phyloP scores from a whole-genome alignment of 805 yeast species.

The Candida verbasci region DNA sequence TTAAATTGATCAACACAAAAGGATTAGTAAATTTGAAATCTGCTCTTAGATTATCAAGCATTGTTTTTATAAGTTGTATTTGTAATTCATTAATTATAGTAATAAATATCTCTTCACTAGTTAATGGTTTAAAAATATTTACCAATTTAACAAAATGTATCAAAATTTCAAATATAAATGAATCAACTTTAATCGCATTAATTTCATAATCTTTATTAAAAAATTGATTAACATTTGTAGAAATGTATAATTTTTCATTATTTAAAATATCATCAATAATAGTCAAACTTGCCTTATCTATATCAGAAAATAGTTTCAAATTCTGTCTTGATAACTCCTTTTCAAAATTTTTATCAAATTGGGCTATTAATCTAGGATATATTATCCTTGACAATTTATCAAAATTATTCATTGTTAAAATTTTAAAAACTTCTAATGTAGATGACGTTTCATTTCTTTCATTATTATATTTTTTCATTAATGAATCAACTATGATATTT shows the following conservation, averaged over 20 bases:
- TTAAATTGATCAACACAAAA: constrained; percentile 21
- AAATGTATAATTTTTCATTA: constrained; percentile 32
- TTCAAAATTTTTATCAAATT: constrained; percentile 31
- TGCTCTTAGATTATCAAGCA: constrained; percentile 27
- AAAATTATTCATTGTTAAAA: constrained; percentile 41
- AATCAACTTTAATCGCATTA: constrained; percentile 26
- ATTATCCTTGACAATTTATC: constrained; percentile 28
- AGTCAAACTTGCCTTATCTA: constrained; percentile 36
- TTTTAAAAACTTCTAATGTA: constrained; percentile 27
- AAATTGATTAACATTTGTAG: constrained; percentile 23
- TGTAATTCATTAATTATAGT: constrained; percentile 36
- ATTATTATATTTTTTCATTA: constrained; percentile 34
- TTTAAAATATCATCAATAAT: constrained; percentile 37
- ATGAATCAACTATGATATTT: constrained; percentile 36
- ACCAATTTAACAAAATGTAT: constrained; percentile 39
- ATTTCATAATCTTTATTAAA: constrained; percentile 9
- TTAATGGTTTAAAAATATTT: constrained; percentile 36
- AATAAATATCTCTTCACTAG: constrained; percentile 31
- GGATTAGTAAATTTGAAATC: constrained; percentile 10
- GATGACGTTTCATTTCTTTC: constrained; percentile 14
- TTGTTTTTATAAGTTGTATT: constrained; percentile 27
- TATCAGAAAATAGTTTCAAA: constrained; percentile 36
- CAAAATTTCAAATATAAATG: constrained; percentile 34
- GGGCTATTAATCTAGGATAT: constrained; percentile 27
- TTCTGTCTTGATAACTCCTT: constrained; percentile 34